Evolutionary conservation across 345 rosid genomes (phyloP), one percentile per base, ranked within the genome.

Genomic region (Tarenaya hassleriana): DNA sequence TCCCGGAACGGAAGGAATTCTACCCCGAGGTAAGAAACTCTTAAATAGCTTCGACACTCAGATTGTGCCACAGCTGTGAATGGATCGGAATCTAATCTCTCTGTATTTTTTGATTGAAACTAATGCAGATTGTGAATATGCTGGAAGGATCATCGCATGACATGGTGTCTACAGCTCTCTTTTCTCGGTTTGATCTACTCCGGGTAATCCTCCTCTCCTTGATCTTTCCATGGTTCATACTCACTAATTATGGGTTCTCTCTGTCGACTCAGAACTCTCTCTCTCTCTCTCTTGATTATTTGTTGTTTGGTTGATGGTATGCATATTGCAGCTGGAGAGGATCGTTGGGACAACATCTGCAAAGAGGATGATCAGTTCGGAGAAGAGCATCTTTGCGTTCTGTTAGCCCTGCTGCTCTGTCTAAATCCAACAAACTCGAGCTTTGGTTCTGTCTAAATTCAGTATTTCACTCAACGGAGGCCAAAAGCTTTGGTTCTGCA

Each of bases 1-100:
- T 88, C 24, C 96, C 96, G 0, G 94, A 92, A 60, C 70, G 95
- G 61, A 92, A 88, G 68, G 96, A 92, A 74, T 88, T 92, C 50
- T 92, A 88, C 60, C 84, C 88, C 21, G 88, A 92, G 94, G 98
- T 79, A 57, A 74, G 77, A 35, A 37, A 38, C 18, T 16, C 19
- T 24, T 55, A 44, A 21, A 58, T 7, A 35, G 51, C 20, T 21
- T 16, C 29, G 29, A 24, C n/a, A n/a, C n/a, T n/a, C n/a, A n/a
- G 41, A 34, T 16, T 33, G 32, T 15, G 9, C 41, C 17, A 40
- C 27, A 49, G 18, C 4, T 24, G 34, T 44, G 38, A 64, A 50
- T 47, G 37, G 16, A 16, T 56, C 16, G 9, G 27, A 27, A 48
- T 40, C 42, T 44, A 29, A 57, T 65, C 50, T 29, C 11, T 45